Percentiles rank a stretch among this genome's conserved stretches.
These are phyloP conservation scores for Xanthoceras sorbifolium DNA, from an alignment of 345 rosid species.

Conservation along the genomic window DNA sequence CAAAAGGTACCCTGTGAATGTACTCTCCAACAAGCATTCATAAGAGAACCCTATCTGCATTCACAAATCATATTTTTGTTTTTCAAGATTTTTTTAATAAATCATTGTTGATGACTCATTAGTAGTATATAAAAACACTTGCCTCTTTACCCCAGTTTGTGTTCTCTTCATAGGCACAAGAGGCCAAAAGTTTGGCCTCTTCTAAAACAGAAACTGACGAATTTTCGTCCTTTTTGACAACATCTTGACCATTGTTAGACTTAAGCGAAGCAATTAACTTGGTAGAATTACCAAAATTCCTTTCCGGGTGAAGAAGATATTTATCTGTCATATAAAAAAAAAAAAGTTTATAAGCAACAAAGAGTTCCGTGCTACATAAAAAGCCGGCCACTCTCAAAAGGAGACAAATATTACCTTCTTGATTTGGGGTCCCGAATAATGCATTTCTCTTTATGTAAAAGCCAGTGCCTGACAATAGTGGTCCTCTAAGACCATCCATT, in stretches of 20 bases:
- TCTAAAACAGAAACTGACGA: not conserved
- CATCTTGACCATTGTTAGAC: constrained; percentile 1
- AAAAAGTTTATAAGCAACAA: not conserved
- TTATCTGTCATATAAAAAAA: not conserved
- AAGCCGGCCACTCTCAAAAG: not conserved
- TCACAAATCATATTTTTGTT: not conserved
- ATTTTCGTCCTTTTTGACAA: not conserved
- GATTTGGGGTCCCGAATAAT: not conserved
- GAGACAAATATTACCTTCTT: not conserved
- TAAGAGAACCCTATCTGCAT: constrained; percentile 34
- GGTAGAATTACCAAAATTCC: constrained; percentile 7
- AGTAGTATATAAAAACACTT: not conserved
- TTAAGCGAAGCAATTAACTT: not conserved
- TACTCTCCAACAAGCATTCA: constrained; percentile 24
- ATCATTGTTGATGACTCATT: not conserved
- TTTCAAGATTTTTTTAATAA: not conserved
- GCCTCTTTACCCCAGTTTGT: constrained; percentile 19
- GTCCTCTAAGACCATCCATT: constrained; percentile 18
- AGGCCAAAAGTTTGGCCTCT: constrained; percentile 12
- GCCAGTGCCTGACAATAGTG: constrained; percentile 13
- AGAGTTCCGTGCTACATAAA: not conserved
- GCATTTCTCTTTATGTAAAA: constrained; percentile 15
- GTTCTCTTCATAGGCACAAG: constrained; percentile 4
- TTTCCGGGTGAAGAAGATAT: not conserved
- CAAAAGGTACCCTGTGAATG: constrained; percentile 29